phyloP scores from a whole-genome alignment of 192 early-diverging fungal species.

The Diversispora eburnea region DNA sequence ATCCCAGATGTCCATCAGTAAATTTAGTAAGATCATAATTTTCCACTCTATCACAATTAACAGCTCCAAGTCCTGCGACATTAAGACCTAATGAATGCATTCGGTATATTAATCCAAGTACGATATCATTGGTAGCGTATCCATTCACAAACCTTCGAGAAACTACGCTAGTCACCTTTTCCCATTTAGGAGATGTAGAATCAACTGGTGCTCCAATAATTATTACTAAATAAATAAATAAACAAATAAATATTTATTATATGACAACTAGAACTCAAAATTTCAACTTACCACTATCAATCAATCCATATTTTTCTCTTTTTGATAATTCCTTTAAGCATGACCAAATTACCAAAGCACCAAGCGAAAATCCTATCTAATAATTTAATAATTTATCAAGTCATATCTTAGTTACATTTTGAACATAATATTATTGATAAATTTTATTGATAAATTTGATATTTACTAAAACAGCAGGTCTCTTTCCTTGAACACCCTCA shows the following conservation, averaged over 20 bases:
- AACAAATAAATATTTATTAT: background rate
- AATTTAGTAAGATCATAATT: constrained; percentile 47
- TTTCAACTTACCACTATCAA: constrained; percentile 46
- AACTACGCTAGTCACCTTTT: constrained; percentile 38
- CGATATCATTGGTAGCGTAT: constrained; percentile 52
- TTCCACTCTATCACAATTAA: constrained; percentile 39
- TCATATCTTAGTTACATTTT: background rate
- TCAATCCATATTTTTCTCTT: constrained; percentile 38
- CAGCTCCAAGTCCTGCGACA: constrained; percentile 46
- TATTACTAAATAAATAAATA: constrained; percentile 35
- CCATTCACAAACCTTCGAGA: constrained; percentile 51
- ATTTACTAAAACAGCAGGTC: constrained; percentile 50
- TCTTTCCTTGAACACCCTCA: constrained; percentile 52
- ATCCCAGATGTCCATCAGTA: constrained; percentile 49
- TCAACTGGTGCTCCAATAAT: constrained; percentile 54
- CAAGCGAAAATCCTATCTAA: constrained; percentile 54
- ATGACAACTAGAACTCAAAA: background rate
- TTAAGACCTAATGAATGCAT: constrained; percentile 47
- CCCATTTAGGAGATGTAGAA: constrained; percentile 42
- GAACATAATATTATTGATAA: background rate
- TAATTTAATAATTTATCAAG: background rate
- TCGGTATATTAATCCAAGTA: constrained; percentile 50
- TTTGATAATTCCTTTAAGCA: constrained; percentile 50
- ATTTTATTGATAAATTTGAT: constrained; percentile 4
- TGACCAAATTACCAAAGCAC: constrained; percentile 55